These are phyloP conservation scores for Scolecobasidium constrictum DNA, from an alignment of 2,329 filamentous ascomycete genomes.

Conservation along the genomic window DNA sequence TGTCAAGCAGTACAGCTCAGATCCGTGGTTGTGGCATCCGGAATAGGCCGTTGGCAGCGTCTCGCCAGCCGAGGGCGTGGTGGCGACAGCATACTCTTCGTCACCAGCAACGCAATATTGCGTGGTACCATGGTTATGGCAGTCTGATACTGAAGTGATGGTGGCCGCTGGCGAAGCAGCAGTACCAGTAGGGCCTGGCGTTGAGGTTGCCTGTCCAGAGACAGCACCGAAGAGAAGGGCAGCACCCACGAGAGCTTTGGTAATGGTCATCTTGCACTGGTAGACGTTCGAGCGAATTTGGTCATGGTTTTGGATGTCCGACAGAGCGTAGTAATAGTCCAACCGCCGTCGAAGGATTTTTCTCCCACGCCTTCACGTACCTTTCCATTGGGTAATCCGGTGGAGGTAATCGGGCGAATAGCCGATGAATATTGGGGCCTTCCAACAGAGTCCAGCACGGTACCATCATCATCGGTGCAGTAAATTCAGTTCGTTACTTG, in stretches of 20 bases:
- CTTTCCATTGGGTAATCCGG: too few species aligned
- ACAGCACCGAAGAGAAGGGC: not conserved
- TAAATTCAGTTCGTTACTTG: too few species aligned
- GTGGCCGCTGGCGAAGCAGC: not conserved
- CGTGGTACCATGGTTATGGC: conserved; percentile 36
- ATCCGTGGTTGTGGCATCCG: conserved; percentile 52
- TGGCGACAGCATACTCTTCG: conserved; percentile 33
- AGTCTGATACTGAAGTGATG: conserved; percentile 40
- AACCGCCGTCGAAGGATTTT: too few species aligned
- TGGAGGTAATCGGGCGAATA: too few species aligned
- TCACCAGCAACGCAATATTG: conserved; percentile 36
- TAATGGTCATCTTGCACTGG: not conserved
- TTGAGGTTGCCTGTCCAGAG: not conserved
- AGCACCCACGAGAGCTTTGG: not conserved
- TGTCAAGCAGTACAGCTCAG: conserved; percentile 51
- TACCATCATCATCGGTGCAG: too few species aligned
- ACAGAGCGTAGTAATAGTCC: too few species aligned
- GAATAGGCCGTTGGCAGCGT: conserved; percentile 51
- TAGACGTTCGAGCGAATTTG: too few species aligned
- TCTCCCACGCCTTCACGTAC: too few species aligned
- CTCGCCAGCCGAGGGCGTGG: conserved; percentile 42
- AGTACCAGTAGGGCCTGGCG: not conserved
- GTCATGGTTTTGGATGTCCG: too few species aligned
- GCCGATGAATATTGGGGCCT: too few species aligned
- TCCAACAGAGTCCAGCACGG: too few species aligned